Evolutionary conservation across 73 alveolate genomes (phyloP), one percentile per base, ranked within the genome.

Genomic region (Uronychia setigera): DNA sequence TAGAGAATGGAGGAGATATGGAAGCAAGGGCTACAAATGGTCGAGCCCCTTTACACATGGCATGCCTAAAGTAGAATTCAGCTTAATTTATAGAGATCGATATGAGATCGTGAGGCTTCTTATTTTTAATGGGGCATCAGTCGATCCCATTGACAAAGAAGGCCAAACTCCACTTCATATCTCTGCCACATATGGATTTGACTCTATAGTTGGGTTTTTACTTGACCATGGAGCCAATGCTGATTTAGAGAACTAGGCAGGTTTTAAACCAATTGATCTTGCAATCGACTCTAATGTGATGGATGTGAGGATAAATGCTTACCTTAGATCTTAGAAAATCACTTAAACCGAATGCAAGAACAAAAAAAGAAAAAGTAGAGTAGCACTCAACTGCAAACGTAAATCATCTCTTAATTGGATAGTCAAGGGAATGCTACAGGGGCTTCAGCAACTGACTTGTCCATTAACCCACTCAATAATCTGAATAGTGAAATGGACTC

Each of bases 151-250:
- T 0, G 89, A 82, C 33, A 26, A 29, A 1, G 78, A 82, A 1
- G 83, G 83, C 0, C 33, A 60, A 29, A 74, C 82, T 31, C 79
- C 83, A 0, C 77, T 77, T 1, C 89, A 82, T 74, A 33, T 30
- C 29, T 77, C 83, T 1, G 60, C 89, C 27, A 28, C 27, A 0
- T 82, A 82, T 82, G 89, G 89, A 9, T 19, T 58, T 26, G 57
- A 57, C 28, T 1, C 29, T 26, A 74, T 35, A 32, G 60, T 82
- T 57, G 29, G 26, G 26, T 82, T 30, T 26, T 60, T 34, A 59
- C 27, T 58, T 26, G 31, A 67, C 57, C 29, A 58, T 29, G 78
- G 74, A 33, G 82, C 89, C 1, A 35, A 60, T 33, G 67, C 34
- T 33, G 33, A 74, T 29, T 0, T 60, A 25, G 74, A 74, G 31